These are phyloP conservation scores for Apiotrichum montevideense DNA, from an alignment of 1,284 basidiomycete genomes.

Conservation along the genomic window DNA sequence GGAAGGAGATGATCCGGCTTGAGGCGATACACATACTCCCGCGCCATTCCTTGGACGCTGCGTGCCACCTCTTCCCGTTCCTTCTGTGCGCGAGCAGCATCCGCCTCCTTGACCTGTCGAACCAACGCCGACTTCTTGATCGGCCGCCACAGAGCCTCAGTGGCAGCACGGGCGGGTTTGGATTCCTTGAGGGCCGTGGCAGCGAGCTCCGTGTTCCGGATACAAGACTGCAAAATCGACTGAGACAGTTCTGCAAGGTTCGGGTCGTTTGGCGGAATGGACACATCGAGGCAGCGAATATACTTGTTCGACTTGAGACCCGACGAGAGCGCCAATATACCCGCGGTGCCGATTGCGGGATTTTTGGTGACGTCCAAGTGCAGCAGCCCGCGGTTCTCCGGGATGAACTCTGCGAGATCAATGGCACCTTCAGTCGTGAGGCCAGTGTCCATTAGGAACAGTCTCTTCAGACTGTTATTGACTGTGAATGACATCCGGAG, in stretches of 20 bases:
- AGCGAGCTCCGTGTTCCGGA: constrained; percentile 74
- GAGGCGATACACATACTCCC: constrained; percentile 42
- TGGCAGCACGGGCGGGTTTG: constrained; percentile 14
- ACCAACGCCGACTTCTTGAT: constrained; percentile 50
- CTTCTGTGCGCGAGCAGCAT: constrained; percentile 37
- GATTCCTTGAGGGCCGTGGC: constrained; percentile 30
- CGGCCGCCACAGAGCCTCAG: constrained; percentile 48
- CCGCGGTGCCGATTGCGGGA: constrained; percentile 69
- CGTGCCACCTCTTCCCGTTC: constrained; percentile 33
- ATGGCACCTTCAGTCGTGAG: constrained; percentile 84
- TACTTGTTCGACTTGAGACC: constrained; percentile 74
- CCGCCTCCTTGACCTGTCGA: constrained; percentile 44
- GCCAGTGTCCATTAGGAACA: constrained; percentile 81
- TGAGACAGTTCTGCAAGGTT: constrained; percentile 62
- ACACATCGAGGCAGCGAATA: constrained; percentile 87
- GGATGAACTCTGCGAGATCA: constrained; percentile 90
- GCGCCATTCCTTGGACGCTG: constrained; percentile 38
- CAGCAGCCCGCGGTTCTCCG: constrained; percentile 76
- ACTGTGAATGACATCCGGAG: constrained; percentile 86
- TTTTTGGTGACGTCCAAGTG: constrained; percentile 84
- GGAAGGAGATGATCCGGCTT: constrained; percentile 56
- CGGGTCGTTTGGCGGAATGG: constrained; percentile 82
- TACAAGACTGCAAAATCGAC: constrained; percentile 58
- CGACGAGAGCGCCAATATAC: constrained; percentile 82
- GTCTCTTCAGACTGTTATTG: constrained; percentile 82